Evolutionary conservation across 331 rosid genomes (phyloP).

Genomic region (Phaseolus coccineus): DNA sequence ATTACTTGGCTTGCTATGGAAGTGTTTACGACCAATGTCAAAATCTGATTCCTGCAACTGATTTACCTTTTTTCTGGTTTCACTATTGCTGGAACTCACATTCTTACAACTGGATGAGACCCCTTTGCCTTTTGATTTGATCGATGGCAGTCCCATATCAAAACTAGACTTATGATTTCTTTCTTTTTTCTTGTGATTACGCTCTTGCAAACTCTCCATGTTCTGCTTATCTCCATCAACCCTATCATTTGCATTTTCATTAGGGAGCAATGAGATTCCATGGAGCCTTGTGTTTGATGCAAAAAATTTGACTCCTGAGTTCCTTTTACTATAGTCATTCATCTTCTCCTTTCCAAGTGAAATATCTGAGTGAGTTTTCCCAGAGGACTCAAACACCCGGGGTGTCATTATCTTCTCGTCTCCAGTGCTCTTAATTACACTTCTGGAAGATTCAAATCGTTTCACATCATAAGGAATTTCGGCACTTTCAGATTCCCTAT

Average conservation of each 20-base stretch:
- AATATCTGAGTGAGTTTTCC: conserved; percentile 51
- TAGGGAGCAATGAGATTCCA: conserved; percentile 49
- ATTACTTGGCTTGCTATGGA: conserved; percentile 43
- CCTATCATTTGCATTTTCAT: conserved; percentile 42
- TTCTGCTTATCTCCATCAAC: conserved; percentile 48
- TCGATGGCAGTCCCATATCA: conserved; percentile 45
- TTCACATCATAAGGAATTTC: conserved; percentile 49
- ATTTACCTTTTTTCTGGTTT: conserved; percentile 50
- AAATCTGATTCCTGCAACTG: conserved; percentile 47
- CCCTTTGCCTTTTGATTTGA: conserved; percentile 43
- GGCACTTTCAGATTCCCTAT: conserved; percentile 47
- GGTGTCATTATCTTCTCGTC: conserved; percentile 53
- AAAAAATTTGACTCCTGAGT: conserved; percentile 47
- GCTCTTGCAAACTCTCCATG: conserved; percentile 47
- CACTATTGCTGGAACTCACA: conserved; percentile 37
- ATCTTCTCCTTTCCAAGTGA: conserved; percentile 54
- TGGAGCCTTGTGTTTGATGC: conserved; percentile 45
- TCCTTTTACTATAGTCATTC: conserved; percentile 43
- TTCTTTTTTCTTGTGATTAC: conserved; percentile 51
- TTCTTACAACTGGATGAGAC: conserved; percentile 49
- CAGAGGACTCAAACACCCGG: conserved; percentile 45
- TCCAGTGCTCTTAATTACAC: conserved; percentile 49
- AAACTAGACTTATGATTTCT: conserved; percentile 46
- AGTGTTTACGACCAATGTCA: conserved; percentile 41
- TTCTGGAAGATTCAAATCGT: conserved; percentile 50